These are phyloP conservation scores for Echium plantagineum DNA, from an alignment of 257 asterid species.

Conservation along the genomic window DNA sequence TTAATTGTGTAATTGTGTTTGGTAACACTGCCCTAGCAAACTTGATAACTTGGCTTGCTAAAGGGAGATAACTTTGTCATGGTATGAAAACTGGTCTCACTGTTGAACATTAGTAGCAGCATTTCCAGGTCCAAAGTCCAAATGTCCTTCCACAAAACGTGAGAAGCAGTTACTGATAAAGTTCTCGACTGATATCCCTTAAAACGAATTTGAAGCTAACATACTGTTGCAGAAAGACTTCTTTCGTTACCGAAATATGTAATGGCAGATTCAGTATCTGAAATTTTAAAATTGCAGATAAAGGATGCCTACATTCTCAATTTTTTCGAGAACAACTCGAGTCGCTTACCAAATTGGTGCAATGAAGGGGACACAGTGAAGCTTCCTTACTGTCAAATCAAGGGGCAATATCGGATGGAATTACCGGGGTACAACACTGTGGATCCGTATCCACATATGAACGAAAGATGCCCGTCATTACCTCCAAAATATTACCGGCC, in stretches of 20 bases:
- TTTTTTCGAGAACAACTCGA: conserved; percentile 55
- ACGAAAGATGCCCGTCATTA: conserved; percentile 77
- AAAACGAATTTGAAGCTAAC: too few species aligned
- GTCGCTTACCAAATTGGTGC: conserved; percentile 89
- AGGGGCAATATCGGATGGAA: conserved; percentile 72
- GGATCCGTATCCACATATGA: conserved; percentile 72
- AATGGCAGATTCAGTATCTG: not conserved
- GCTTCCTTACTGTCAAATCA: conserved; percentile 81
- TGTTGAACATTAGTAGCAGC: too few species aligned
- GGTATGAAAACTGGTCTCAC: too few species aligned
- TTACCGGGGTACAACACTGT: conserved; percentile 67
- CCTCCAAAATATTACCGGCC: conserved; percentile 64
- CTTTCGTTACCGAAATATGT: not conserved
- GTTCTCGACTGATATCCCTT: too few species aligned
- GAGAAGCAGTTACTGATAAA: too few species aligned
- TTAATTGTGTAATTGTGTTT: too few species aligned
- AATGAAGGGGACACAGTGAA: conserved; percentile 65
- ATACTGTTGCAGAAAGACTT: not conserved
- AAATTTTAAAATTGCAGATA: conserved; percentile 42
- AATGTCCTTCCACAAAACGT: too few species aligned
- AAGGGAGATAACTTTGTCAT: too few species aligned
- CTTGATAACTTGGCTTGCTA: too few species aligned
- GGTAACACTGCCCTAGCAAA: too few species aligned
- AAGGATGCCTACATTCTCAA: conserved; percentile 77
- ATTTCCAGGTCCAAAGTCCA: too few species aligned